A percentile compares a stretch with the other conserved stretches of the same genome.
Evolutionary conservation across 805 yeast species (phyloP).

Genomic region (Pichia exigua): DNA sequence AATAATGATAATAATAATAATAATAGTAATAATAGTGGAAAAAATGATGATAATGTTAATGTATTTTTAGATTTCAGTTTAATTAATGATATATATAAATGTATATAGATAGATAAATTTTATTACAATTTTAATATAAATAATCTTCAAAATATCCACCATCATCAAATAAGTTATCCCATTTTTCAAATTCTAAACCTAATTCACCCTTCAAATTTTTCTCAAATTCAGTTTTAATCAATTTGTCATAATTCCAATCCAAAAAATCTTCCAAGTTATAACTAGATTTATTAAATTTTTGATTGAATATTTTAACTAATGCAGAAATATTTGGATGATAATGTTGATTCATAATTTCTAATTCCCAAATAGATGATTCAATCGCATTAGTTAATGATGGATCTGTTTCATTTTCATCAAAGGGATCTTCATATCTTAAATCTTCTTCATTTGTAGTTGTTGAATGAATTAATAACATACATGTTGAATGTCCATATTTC

Average conservation of each 20-base stretch:
- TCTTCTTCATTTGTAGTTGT: slow-evolving; percentile 29
- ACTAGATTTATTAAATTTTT: slow-evolving; percentile 80
- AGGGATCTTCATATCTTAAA: slow-evolving; percentile 51
- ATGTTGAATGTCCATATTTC: slow-evolving; percentile 69
- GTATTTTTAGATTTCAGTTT: background rate
- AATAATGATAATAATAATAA: background rate
- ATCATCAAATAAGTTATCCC: slow-evolving; percentile 33
- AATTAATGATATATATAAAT: too few species aligned
- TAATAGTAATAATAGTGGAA: too few species aligned
- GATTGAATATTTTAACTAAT: slow-evolving; percentile 77
- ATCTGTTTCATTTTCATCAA: slow-evolving; percentile 51
- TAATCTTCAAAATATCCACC: slow-evolving; percentile 18
- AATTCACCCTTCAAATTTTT: slow-evolving; percentile 66
- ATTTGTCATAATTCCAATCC: slow-evolving; percentile 75
- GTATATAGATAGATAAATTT: too few species aligned
- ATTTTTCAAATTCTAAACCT: slow-evolving; percentile 66
- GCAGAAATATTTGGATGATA: slow-evolving; percentile 96
- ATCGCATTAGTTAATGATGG: slow-evolving; percentile 78
- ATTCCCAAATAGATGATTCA: slow-evolving; percentile 87
- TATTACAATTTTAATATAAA: background rate
- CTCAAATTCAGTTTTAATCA: slow-evolving; percentile 54
- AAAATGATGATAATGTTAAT: background rate
- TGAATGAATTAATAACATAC: slow-evolving; percentile 81
- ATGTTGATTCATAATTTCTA: slow-evolving; percentile 65
- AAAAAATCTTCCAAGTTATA: slow-evolving; percentile 92